These are phyloP conservation scores for Thelonectria rubi DNA, from an alignment of 2,329 filamentous ascomycete species.

Conservation along the genomic window DNA sequence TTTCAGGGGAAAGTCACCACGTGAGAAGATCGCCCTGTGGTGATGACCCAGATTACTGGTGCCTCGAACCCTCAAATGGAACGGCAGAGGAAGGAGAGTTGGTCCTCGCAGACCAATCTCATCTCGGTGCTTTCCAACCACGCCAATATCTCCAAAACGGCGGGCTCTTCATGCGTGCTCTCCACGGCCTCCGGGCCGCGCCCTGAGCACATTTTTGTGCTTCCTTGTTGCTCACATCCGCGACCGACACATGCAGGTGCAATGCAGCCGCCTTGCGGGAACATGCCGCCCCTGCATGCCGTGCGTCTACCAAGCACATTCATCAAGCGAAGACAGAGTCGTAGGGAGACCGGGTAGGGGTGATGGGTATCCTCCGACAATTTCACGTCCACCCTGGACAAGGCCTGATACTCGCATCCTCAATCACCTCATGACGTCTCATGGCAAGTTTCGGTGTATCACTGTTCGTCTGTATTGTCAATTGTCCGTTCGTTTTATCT, in stretches of 20 bases:
- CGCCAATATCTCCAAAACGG: conserved; percentile 19
- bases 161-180: conserved; percentile 1
- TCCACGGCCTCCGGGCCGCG: conserved; percentile 16
- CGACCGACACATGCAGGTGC: conserved; percentile 24
- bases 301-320: not conserved
- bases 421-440: conserved; percentile 18
- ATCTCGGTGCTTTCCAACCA: conserved; percentile 25
- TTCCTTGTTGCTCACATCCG: conserved; percentile 21
- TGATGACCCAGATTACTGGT: conserved; percentile 34
- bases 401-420: conserved; percentile 6
- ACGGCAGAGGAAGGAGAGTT: not conserved
- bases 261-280: conserved; percentile 16
- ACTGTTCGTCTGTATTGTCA: conserved; percentile 9
- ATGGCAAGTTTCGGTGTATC: conserved; percentile 11
- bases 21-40: conserved; percentile 32
- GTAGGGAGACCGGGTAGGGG: conserved; percentile 14
- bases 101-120: conserved; percentile 27
- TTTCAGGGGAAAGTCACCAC: conserved; percentile 36
- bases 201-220: conserved; percentile 20
- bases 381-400: conserved; percentile 13
- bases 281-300: conserved; percentile 24
- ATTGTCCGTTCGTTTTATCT: not conserved
- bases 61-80: conserved; percentile 13
- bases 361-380: conserved; percentile 12
- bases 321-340: conserved; percentile 14